Evolutionary conservation across 176 grass and related monocot genomes (phyloP).

Genomic region (Metroxylon sagu): DNA sequence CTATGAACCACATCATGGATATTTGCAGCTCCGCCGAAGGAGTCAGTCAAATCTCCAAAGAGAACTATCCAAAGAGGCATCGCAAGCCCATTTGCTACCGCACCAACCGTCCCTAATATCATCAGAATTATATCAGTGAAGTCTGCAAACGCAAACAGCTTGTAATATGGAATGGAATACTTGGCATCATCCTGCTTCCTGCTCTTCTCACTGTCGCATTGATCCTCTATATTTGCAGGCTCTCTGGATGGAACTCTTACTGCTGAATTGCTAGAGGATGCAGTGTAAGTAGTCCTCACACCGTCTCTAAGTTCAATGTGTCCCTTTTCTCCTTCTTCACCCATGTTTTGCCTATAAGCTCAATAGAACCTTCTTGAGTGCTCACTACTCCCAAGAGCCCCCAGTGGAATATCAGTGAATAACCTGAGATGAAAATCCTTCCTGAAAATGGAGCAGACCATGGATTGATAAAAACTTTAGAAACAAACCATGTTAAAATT

Average conservation of each 20-base stretch:
- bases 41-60: constrained; percentile 69
- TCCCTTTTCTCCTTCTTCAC: not conserved
- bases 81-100: constrained; percentile 68
- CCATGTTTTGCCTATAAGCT: not conserved
- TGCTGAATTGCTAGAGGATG: constrained; percentile 1
- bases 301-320: not conserved
- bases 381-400: too few species aligned
- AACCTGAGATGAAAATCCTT: too few species aligned
- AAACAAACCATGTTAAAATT: too few species aligned
- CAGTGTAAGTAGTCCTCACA: not conserved
- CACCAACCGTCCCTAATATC: constrained; percentile 58
- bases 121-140: constrained; percentile 56
- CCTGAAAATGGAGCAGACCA: too few species aligned
- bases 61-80: constrained; percentile 88
- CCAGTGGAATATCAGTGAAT: too few species aligned
- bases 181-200: constrained; percentile 6
- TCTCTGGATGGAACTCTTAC: not conserved
- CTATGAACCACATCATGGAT: constrained; percentile 45
- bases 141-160: constrained; percentile 89
- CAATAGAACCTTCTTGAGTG: too few species aligned
- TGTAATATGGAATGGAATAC: constrained; percentile 57
- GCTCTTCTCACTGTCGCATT: not conserved
- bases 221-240: constrained; percentile 2
- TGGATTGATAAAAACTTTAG: too few species aligned
- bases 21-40: constrained; percentile 63